Evolutionary conservation across 2,329 filamentous ascomycete genomes (phyloP).

Genomic region (Epichloe baconii): DNA sequence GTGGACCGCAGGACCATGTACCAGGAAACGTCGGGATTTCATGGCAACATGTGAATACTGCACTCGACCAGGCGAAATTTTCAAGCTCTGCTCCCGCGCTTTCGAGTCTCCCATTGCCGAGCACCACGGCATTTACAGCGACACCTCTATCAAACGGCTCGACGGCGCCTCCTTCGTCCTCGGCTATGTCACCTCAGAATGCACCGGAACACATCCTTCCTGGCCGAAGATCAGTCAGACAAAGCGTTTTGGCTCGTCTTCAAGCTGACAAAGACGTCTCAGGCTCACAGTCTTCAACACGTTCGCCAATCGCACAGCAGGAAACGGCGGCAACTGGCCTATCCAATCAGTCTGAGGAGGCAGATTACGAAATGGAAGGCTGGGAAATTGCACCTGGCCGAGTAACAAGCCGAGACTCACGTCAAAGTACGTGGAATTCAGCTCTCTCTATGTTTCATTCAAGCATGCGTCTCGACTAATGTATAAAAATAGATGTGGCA

Average conservation of each 20-base stretch:
- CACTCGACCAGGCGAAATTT: neutral
- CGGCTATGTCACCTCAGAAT: neutral
- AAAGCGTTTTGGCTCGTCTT: conserved; percentile 5
- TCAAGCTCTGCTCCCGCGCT: neutral
- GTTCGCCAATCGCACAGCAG: neutral
- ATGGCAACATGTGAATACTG: neutral
- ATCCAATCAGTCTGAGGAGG: neutral
- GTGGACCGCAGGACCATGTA: neutral
- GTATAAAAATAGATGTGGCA: conserved; percentile 23
- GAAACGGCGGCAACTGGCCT: neutral
- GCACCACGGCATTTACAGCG: neutral
- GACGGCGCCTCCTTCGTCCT: neutral
- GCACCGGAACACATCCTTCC: neutral
- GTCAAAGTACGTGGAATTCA: conserved; percentile 21
- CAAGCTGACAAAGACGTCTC: neutral
- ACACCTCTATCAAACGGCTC: neutral
- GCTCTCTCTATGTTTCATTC: neutral
- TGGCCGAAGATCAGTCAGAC: neutral
- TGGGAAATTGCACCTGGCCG: conserved; percentile 30
- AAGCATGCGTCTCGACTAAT: neutral
- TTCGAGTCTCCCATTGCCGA: neutral
- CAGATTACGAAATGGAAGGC: conserved; percentile 5
- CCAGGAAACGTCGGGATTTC: neutral
- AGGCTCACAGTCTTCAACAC: neutral
- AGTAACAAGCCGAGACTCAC: conserved; percentile 16